A percentile compares a stretch with the other conserved stretches of the same genome.
Conservation (phyloP, 2,329 filamentous ascomycete genomes). For the Neonectria ditissima region DNA sequence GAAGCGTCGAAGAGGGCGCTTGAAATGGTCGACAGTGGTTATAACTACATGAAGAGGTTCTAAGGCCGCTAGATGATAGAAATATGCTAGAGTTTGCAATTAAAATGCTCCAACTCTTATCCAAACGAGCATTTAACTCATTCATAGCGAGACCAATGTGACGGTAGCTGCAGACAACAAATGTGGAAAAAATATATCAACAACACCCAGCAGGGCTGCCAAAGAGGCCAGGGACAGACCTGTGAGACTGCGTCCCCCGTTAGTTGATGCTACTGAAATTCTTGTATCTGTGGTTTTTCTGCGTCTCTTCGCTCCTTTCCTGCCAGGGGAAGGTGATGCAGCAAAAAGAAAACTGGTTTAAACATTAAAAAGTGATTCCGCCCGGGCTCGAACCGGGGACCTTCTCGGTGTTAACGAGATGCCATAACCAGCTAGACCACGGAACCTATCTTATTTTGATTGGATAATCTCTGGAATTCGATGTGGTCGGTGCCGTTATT, state of each 20-base stretch:
- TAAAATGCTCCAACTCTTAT: neutral
- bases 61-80: neutral
- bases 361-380: constrained; percentile 23
- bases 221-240: too few species aligned
- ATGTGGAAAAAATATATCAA: neutral
- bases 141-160: neutral
- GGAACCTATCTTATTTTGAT: constrained; percentile 23
- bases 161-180: neutral
- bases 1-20: constrained; percentile 64
- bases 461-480: constrained; percentile 1
- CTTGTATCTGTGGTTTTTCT: too few species aligned
- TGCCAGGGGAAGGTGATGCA: neutral
- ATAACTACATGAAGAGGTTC: constrained; percentile 40
- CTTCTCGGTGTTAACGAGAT: constrained; percentile 34
- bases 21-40: constrained; percentile 49
- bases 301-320: too few species aligned
- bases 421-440: constrained; percentile 42
- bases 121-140: neutral
- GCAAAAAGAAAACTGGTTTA: neutral
- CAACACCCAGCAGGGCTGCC: too few species aligned
- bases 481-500: neutral
- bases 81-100: neutral
- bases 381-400: constrained; percentile 34
- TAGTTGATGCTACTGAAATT: too few species aligned
- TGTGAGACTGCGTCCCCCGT: too few species aligned